Conservation (phyloP, 2,329 filamentous ascomycete species). For the Hymenotorrendiella dingleyae region DNA sequence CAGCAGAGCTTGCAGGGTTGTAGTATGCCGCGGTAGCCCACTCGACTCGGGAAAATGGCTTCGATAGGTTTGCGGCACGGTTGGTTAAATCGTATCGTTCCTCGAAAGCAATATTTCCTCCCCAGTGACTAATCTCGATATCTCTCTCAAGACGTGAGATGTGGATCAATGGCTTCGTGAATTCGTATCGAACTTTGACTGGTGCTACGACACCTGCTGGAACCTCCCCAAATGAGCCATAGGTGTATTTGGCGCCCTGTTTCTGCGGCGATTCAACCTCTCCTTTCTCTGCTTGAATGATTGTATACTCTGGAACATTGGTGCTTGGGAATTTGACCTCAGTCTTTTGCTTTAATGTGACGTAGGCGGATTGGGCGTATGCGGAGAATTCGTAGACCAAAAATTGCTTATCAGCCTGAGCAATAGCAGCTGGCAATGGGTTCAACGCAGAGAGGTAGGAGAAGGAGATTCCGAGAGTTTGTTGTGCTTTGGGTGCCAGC, state of each 20-base stretch:
- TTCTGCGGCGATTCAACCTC: slow-evolving; percentile 62
- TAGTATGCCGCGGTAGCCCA: slow-evolving; percentile 71
- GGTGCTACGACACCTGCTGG: slow-evolving; percentile 70
- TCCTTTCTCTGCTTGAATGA: slow-evolving; percentile 56
- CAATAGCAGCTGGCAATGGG: slow-evolving; percentile 75
- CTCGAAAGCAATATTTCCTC: slow-evolving; percentile 91
- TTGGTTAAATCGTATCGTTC: slow-evolving; percentile 88
- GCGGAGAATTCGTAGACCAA: slow-evolving; percentile 81
- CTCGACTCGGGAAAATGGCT: slow-evolving; percentile 69
- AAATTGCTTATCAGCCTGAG: slow-evolving; percentile 83
- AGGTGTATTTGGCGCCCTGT: slow-evolving; percentile 79
- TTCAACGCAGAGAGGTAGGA: slow-evolving; percentile 71
- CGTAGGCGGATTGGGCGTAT: slow-evolving; percentile 78
- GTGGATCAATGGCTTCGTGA: slow-evolving; percentile 84
- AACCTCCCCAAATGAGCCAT: slow-evolving; percentile 81
- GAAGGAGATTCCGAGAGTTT: slow-evolving; percentile 84
- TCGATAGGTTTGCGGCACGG: slow-evolving; percentile 71
- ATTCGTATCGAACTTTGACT: slow-evolving; percentile 83
- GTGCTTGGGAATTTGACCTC: slow-evolving; percentile 82
- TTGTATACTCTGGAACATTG: slow-evolving; percentile 81
- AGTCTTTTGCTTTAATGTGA: slow-evolving; percentile 89
- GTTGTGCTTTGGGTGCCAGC: slow-evolving; percentile 68
- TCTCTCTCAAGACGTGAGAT: slow-evolving; percentile 78
- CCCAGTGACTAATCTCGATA: slow-evolving; percentile 95
- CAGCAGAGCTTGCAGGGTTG: slow-evolving; percentile 68